phyloP scores from a whole-genome alignment of 192 early-diverging fungal species.

The Gonapodya prolifera region DNA sequence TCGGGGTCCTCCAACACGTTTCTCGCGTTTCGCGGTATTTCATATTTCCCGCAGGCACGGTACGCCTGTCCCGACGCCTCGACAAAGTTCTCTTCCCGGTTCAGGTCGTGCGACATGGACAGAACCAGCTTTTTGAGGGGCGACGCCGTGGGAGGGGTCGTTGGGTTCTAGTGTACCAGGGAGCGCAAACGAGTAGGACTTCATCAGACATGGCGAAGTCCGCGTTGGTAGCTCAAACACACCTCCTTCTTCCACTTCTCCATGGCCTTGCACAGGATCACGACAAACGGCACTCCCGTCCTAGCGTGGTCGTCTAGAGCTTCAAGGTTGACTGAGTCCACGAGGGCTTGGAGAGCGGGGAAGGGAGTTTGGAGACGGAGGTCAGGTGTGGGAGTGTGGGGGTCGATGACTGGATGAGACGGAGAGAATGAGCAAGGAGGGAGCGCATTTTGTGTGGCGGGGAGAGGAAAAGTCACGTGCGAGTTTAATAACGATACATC shows the following conservation, averaged over 20 bases:
- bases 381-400: too few relatives aligned
- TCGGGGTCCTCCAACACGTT: conserved; percentile 40
- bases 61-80: conserved; percentile 62
- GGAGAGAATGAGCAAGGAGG: too few relatives aligned
- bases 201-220: not conserved
- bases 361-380: conserved; percentile 78
- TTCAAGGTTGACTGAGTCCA: conserved; percentile 52
- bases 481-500: too few relatives aligned
- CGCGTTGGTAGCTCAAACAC: conserved; percentile 6
- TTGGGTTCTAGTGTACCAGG: too few relatives aligned
- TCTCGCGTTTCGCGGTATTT: conserved; percentile 34
- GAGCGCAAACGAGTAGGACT: too few relatives aligned
- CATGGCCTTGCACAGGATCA: conserved; percentile 66
- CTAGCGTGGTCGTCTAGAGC: conserved; percentile 50
- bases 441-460: too few relatives aligned
- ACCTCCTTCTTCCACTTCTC: conserved; percentile 60
- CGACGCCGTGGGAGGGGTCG: too few relatives aligned
- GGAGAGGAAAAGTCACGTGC: too few relatives aligned
- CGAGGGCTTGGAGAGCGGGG: conserved; percentile 46
- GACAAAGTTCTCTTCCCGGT: conserved; percentile 83
- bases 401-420: too few relatives aligned
- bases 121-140: conserved; percentile 52
- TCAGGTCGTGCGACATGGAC: conserved; percentile 37
- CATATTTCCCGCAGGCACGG: conserved; percentile 43
- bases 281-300: conserved; percentile 74